These are phyloP conservation scores for Trichophyton schoenleinii DNA, from an alignment of 2,329 filamentous ascomycete species.

Conservation along the genomic window DNA sequence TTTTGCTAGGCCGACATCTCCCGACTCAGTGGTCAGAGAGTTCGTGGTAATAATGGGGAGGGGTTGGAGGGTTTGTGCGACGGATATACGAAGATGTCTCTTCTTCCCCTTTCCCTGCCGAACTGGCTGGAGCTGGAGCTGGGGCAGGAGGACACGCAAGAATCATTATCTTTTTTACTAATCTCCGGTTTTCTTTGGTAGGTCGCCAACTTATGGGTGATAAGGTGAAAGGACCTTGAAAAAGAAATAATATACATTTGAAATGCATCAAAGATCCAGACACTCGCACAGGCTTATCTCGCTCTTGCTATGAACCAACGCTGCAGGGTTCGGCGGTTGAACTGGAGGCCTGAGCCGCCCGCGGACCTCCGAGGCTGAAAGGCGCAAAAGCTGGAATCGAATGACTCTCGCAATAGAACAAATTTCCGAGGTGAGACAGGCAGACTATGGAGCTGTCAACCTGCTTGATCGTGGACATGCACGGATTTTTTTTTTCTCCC, in stretches of 20 bases:
- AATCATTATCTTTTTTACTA: no score
- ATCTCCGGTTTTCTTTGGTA: no score
- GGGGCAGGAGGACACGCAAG: no score
- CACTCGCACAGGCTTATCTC: not conserved
- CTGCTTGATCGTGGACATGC: not conserved
- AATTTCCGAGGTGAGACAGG: not conserved
- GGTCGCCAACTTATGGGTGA: no score
- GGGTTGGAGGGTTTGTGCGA: not conserved
- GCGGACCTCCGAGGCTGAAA: not conserved
- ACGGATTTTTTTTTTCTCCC: no score
- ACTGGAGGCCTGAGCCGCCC: not conserved
- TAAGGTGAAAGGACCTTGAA: not conserved
- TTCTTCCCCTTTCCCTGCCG: no score
- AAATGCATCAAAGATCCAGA: not conserved
- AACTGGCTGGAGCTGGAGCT: no score
- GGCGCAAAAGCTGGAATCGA: no score
- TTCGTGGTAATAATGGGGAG: not conserved
- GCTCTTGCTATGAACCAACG: not conserved
- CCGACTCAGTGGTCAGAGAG: not conserved
- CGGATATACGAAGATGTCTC: no score
- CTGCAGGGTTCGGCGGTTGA: not conserved
- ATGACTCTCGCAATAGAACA: not conserved
- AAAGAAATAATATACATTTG: not conserved
- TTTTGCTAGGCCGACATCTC: not conserved
- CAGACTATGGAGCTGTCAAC: not conserved